Evolutionary conservation across 768 basidiomycete species (phyloP), one percentile per base, ranked within the genome.

Genomic region (Hydnomerulius pinastri): DNA sequence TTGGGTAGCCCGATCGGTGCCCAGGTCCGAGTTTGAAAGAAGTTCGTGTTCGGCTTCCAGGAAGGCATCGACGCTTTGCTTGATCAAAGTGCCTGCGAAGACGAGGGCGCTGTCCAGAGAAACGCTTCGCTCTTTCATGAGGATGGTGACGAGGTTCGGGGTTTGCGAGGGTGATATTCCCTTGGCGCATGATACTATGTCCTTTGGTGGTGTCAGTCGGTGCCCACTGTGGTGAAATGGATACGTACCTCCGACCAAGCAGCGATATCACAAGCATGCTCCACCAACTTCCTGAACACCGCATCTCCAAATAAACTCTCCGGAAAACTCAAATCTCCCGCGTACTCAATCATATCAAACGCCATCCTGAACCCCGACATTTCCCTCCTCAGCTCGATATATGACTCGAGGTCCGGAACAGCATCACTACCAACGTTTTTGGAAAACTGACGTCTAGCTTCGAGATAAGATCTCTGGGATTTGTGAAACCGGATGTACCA

Each of bases 151-250:
- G 29, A 85, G 60, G 48, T 82, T 85, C 24, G 74, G 70, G 21
- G 60, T 57, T 39, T 61, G 68, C 35, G 36, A 57, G 24, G 62
- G 61, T 54, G 77, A 77, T 25, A 77, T 69, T 13, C 69, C 66
- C 56, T 80, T 81, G 4, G 62, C 62, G 60, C 76, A 86, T 1
- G 82, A 75, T 1, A 78, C 69, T 5, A 86, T 72, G 56, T 87
- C 86, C 86, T 87, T 54, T 43, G 43, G 11, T 23, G 8, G 4
- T 30, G 24, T 54, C 37, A 56, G 24, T 23, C 13, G 11, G 21
- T n/a, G 1, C 17, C 13, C 7, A 25, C 18, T 17, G 4, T 21
- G 28, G 9, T 5, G 11, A 10, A 10, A 12, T 21, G n/a, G 21
- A 6, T 6, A 61, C 70, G 36, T 62, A 85, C 85, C 67, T 76